A percentile compares a stretch with the other conserved stretches of the same genome.
Evolutionary conservation across 2,329 filamentous ascomycete genomes (phyloP).

Genomic region (Aspergillus sojae): DNA sequence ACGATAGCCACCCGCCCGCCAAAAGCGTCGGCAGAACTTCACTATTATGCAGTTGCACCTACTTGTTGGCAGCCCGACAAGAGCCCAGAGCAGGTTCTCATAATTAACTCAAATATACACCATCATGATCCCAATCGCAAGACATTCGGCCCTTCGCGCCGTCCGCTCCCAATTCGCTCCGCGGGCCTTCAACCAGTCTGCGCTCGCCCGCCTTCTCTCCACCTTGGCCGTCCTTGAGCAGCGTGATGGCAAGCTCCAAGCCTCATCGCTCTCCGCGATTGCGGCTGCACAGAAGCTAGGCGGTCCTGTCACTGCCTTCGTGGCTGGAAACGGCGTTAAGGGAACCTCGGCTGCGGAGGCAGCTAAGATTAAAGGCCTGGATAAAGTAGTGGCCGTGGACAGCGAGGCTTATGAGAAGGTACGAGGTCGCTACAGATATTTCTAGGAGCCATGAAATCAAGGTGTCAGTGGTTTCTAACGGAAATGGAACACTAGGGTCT

Average conservation of each 20-base stretch:
- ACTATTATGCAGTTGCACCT: not conserved
- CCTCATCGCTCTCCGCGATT: conserved; percentile 79
- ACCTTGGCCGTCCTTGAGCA: conserved; percentile 93
- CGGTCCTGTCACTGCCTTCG: conserved; percentile 80
- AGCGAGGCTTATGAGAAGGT: conserved; percentile 93
- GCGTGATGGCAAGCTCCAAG: conserved; percentile 81
- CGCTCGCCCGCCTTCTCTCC: conserved; percentile 72
- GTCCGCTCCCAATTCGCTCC: conserved; percentile 50
- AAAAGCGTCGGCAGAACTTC: conserved; percentile 7
- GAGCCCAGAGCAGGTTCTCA: conserved; percentile 13
- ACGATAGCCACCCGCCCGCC: conserved; percentile 35
- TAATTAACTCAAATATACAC: conserved; percentile 4
- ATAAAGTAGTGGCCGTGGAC: conserved; percentile 88
- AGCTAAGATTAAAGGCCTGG: conserved; percentile 84
- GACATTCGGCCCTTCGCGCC: conserved; percentile 45
- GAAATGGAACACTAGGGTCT: conserved; percentile 65
- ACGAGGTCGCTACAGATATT: conserved; percentile 1
- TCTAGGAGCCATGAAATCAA: not conserved
- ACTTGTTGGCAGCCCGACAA: conserved; percentile 12
- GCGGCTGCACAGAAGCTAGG: conserved; percentile 86
- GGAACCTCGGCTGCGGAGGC: conserved; percentile 73
- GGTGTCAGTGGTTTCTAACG: not conserved
- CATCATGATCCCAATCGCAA: conserved; percentile 39
- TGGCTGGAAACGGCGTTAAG: conserved; percentile 80
- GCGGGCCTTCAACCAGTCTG: conserved; percentile 50